Percentiles rank a stretch among this genome's conserved stretches.
These are phyloP conservation scores for Amaranthus tricolor DNA, from an alignment of 179 eudicot species.

Conservation along the genomic window DNA sequence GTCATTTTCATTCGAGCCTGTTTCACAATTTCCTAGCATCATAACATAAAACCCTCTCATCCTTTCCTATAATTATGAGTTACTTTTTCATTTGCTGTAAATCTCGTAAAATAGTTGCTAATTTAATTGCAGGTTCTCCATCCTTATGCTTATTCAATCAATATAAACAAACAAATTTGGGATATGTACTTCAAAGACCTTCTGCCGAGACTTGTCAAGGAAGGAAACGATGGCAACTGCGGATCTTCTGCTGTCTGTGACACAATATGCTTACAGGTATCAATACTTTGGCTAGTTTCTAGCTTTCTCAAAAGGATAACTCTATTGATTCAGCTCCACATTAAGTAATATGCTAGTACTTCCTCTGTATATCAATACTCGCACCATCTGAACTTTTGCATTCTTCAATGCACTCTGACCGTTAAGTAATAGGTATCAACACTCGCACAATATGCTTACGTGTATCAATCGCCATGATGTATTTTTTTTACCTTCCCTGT, in stretches of 20 bases:
- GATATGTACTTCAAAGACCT: conserved; percentile 74
- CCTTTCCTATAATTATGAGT: too few relatives aligned
- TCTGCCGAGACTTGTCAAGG: conserved; percentile 77
- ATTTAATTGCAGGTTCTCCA: conserved; percentile 63
- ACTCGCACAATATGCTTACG: neutral
- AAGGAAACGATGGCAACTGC: conserved; percentile 81
- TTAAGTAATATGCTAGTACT: neutral
- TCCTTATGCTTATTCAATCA: conserved; percentile 60
- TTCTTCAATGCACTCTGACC: neutral
- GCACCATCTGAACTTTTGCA: neutral
- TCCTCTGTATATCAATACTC: neutral
- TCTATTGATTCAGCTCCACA: neutral
- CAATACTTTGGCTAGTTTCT: neutral
- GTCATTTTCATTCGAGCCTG: too few relatives aligned
- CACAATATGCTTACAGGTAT: conserved; percentile 92
- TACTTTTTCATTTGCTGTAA: conserved; percentile 8
- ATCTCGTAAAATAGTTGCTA: conserved; percentile 1
- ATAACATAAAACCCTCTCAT: too few relatives aligned
- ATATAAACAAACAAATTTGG: conserved; percentile 74
- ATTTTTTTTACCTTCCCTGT: neutral
- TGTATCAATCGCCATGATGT: too few relatives aligned
- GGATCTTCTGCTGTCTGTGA: conserved; percentile 89
- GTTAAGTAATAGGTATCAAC: neutral
- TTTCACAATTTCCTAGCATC: too few relatives aligned
- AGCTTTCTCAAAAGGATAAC: neutral